Percentiles rank a stretch among this genome's conserved stretches.
Evolutionary conservation across 441 rosid genomes (phyloP).

Genomic region (Erodium moschatum): DNA sequence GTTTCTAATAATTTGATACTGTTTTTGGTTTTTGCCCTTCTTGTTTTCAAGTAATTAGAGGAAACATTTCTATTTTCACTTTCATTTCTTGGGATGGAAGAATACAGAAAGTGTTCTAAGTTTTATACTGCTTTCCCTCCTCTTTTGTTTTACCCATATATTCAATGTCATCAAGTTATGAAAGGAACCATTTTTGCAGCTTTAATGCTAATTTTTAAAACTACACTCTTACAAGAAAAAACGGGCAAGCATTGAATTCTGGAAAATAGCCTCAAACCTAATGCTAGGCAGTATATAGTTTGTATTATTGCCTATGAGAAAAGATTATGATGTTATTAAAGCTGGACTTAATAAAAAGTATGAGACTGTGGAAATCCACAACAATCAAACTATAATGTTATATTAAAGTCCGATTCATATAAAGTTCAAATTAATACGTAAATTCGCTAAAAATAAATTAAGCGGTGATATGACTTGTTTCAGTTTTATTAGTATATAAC

Average conservation of each 20-base stretch:
- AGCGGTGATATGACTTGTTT: too few species aligned
- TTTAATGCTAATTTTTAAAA: not conserved
- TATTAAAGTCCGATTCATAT: not conserved
- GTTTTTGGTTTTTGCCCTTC: not conserved
- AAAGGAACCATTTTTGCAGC: constrained; percentile 5
- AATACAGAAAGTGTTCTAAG: not conserved
- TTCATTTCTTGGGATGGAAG: not conserved
- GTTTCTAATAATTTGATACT: not conserved
- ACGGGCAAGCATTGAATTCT: constrained; percentile 21
- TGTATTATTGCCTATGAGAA: not conserved
- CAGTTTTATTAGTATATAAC: too few species aligned
- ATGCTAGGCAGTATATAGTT: not conserved
- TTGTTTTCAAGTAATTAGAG: not conserved
- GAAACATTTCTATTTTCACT: not conserved
- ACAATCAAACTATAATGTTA: too few species aligned
- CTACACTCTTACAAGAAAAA: constrained; percentile 8
- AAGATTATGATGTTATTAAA: not conserved
- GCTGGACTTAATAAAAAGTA: too few species aligned
- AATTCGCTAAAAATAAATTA: too few species aligned
- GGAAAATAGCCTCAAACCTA: not conserved
- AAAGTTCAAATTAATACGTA: too few species aligned
- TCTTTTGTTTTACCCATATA: not conserved
- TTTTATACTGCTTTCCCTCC: not conserved
- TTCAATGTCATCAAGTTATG: not conserved
- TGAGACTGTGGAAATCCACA: too few species aligned